Evolutionary conservation across 176 grass and related monocot species (phyloP).

Genomic region (Lolium rigidum): DNA sequence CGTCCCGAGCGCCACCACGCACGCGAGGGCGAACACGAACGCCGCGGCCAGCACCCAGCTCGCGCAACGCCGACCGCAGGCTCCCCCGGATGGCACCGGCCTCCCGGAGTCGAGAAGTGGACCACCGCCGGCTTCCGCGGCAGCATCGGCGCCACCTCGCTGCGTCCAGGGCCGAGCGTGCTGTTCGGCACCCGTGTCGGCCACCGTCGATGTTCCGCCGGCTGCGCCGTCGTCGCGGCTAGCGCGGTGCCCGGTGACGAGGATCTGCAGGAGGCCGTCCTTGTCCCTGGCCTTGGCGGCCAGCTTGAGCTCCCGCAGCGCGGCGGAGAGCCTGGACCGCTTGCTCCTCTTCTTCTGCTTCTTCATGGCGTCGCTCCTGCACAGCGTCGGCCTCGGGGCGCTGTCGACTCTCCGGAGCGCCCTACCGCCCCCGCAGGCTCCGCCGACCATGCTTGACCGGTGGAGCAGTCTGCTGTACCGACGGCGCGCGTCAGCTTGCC

Average conservation of each 20-base stretch:
- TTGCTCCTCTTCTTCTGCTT: constrained; percentile 25
- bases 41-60: constrained; percentile 20
- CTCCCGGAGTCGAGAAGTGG: not conserved
- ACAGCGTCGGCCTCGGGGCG: not conserved
- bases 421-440: not conserved
- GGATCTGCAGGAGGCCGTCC: constrained; percentile 14
- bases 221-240: not conserved
- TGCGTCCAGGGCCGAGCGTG: not conserved
- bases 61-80: constrained; percentile 12
- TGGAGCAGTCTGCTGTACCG: not conserved
- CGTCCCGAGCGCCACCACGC: constrained; percentile 56
- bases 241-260: constrained; percentile 6
- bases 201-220: not conserved
- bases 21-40: constrained; percentile 43
- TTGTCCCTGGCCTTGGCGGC: not conserved
- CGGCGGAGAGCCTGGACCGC: constrained; percentile 41
- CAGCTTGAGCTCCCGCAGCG: constrained; percentile 40
- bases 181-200: not conserved
- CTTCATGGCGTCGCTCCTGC: constrained; percentile 44
- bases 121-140: not conserved
- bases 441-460: not conserved
- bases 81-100: not conserved
- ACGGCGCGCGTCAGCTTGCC: not conserved
- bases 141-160: not conserved
- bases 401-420: constrained; percentile 26